Base-by-base conservation (phyloP, 2,329 filamentous ascomycete species). In the Trichocomaceae sp. region DNA sequence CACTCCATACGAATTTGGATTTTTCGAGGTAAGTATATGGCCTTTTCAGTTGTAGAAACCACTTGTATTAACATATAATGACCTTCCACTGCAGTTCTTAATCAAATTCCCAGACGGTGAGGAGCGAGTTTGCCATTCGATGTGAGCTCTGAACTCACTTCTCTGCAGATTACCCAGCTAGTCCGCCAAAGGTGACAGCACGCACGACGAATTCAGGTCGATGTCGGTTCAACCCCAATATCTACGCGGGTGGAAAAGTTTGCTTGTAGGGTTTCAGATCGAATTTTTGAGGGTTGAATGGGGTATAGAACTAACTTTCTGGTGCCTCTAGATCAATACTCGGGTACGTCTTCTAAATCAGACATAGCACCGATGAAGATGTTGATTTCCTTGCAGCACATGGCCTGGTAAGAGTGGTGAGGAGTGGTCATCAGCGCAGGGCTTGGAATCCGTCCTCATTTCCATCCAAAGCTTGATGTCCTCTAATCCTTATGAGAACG, bases 381-480 rank as follows among this genome's bases (percentile, higher is more conserved):
- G 57, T 60, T 51, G 33, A 59, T 64, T 57, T 63, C 50, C 15
- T 35, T 52, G 56, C 60, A 95, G 91, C 56, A 99, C 93, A 68
- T 99, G 93, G 93, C 82, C 87, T 49, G 91, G 91, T 26, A 87
- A 96, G 66, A 81, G 83, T 15, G 90, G 91, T 54, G 93, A 97
- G 71, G 85, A 96, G 69, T 99, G 93, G 93, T 96, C 91, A 15
- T 90, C 91, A 15, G 93, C 92, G 0, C 93, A 97, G 69, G 92
- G 93, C 6, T 78, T 99, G 1, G 93, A 97, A 69, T 97, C 92
- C 0, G 89, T 97, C 48, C 73, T 99, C 47, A 83, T 97, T 52
- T 97, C 92, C 5, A 96, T 99, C 55, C 93, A 99, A 72, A 96
- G 91, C 69, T 77, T 99, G 45, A 91, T 99, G 86, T 96, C 90